Evolutionary conservation across 1,139 yeast genomes (phyloP).

Genomic region (Casaregolazyma lundiana): DNA sequence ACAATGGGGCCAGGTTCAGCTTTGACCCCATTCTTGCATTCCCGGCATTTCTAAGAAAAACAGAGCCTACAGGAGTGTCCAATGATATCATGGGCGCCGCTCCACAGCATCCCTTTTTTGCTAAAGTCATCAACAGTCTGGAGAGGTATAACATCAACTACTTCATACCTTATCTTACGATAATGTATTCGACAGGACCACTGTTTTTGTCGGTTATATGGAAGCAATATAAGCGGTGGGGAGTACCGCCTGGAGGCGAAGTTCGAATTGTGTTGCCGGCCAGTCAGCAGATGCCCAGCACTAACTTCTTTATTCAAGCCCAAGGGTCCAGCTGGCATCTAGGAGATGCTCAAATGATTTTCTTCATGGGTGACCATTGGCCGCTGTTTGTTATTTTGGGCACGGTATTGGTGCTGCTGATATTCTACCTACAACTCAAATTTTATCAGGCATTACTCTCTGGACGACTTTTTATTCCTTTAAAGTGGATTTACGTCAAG

Average conservation of each 20-base stretch:
- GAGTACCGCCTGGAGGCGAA: constrained; percentile 18
- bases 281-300: constrained; percentile 55
- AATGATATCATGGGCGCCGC: constrained; percentile 91
- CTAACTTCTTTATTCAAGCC: constrained; percentile 61
- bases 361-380: constrained; percentile 65
- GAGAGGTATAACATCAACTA: constrained; percentile 43
- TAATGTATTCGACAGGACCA: constrained; percentile 94
- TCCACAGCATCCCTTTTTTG: constrained; percentile 82
- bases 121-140: constrained; percentile 61
- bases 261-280: constrained; percentile 62
- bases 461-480: constrained; percentile 12
- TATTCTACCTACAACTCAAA: constrained; percentile 54
- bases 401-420: constrained; percentile 49
- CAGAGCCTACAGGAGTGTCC: constrained; percentile 86
- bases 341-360: constrained; percentile 75
- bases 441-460: constrained; percentile 19
- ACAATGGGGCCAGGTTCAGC: constrained; percentile 75
- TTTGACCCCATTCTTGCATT: constrained; percentile 76
- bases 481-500: constrained; percentile 6
- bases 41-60: constrained; percentile 83
- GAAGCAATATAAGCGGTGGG: constrained; percentile 81
- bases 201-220: constrained; percentile 78
- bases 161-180: constrained; percentile 75
- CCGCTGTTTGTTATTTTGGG: constrained; percentile 66
- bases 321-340: constrained; percentile 88